phyloP scores from a whole-genome alignment of 2,329 filamentous ascomycete species.

The Blumeria graminis region DNA sequence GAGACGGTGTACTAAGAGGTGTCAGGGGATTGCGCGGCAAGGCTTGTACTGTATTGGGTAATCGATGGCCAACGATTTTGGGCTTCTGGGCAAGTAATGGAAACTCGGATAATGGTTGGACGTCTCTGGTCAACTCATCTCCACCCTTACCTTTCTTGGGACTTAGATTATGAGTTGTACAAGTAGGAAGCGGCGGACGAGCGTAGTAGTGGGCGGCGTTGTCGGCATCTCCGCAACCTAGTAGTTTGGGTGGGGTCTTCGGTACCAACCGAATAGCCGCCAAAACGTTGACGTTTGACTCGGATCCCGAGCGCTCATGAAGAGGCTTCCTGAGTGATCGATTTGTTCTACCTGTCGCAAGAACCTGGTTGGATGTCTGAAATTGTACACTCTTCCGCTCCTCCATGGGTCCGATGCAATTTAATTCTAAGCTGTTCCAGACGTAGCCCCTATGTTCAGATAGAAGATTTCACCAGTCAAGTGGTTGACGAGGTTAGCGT shows the following conservation, averaged over 20 bases:
- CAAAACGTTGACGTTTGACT: conserved; percentile 3
- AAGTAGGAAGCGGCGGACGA: conserved; percentile 14
- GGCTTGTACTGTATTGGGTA: background rate
- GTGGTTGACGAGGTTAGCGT: too few relatives aligned
- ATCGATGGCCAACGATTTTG: background rate
- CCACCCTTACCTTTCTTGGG: conserved; percentile 6
- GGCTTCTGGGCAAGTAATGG: conserved; percentile 5
- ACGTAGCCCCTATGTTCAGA: too few relatives aligned
- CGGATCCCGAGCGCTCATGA: conserved; percentile 1
- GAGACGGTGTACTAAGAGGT: conserved; percentile 3
- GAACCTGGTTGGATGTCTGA: too few relatives aligned
- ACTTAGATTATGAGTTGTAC: conserved; percentile 13
- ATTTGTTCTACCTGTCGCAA: background rate
- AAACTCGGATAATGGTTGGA: conserved; percentile 9
- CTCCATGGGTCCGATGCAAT: too few relatives aligned
- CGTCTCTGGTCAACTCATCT: conserved; percentile 8
- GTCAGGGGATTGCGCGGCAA: background rate
- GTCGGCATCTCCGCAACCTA: conserved; percentile 1
- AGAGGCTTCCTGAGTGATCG: background rate
- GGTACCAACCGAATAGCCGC: conserved; percentile 7
- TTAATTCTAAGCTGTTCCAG: too few relatives aligned
- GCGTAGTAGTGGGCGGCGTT: conserved; percentile 11
- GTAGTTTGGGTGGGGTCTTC: conserved; percentile 6
- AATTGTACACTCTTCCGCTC: too few relatives aligned
- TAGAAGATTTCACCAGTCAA: too few relatives aligned